Evolutionary conservation across 495 filamentous ascomycete genomes (phyloP).

Genomic region (Cercophora samala): DNA sequence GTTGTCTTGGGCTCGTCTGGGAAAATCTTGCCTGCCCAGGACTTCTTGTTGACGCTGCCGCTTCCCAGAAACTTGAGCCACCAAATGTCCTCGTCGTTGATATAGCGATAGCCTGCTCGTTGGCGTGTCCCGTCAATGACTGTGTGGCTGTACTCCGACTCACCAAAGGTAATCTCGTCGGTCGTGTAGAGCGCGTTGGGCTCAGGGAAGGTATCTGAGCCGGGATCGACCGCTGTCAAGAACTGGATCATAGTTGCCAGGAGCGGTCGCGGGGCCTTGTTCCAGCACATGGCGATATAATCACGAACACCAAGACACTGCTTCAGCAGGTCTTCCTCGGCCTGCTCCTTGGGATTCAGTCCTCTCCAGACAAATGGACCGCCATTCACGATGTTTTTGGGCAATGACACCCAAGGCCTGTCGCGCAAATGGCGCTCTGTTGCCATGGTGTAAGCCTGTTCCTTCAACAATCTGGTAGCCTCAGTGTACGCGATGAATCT

Average conservation of each 20-base stretch:
- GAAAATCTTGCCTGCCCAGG: constrained; percentile 14
- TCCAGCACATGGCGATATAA: neutral
- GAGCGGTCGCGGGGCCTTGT: neutral
- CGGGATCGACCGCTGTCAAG: neutral
- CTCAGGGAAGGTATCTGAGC: neutral
- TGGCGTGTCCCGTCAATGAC: constrained; percentile 10
- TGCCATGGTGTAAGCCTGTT: neutral
- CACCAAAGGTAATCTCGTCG: neutral
- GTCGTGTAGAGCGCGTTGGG: neutral
- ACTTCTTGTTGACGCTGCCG: constrained; percentile 21
- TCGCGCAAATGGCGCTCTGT: constrained; percentile 5
- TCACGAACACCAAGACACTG: neutral
- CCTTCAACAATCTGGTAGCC: neutral
- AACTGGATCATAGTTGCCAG: neutral
- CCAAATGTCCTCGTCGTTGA: constrained; percentile 18
- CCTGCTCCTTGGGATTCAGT: constrained; percentile 11
- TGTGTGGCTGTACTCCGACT: neutral
- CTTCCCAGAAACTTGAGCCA: constrained; percentile 28
- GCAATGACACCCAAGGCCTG: constrained; percentile 16
- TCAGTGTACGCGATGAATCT: neutral
- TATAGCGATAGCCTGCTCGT: constrained; percentile 2
- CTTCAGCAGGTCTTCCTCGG: constrained; percentile 16
- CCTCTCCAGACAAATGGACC: constrained; percentile 23
- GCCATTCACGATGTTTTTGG: constrained; percentile 20
- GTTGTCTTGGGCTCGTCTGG: constrained; percentile 18